Evolutionary conservation across 2,329 filamentous ascomycete species (phyloP), one percentile per base, ranked within the genome.

Genomic region (Cucurbitaria berberidis): DNA sequence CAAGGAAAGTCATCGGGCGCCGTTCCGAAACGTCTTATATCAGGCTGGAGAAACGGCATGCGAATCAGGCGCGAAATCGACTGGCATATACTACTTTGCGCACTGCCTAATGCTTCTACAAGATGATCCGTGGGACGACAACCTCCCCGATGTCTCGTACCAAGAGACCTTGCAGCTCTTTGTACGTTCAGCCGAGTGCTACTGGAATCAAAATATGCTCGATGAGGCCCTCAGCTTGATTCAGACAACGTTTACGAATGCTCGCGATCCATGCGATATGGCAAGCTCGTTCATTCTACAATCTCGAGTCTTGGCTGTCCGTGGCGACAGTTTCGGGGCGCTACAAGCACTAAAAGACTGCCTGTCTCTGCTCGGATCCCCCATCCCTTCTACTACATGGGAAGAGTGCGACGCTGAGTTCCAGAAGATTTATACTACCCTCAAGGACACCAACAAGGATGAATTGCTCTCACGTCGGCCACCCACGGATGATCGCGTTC

Each of bases 211-310:
- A 79, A 86, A 86, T 4, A 85, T 91, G 59, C 85, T 88, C 53
- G 78, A 82, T 1, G 83, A 88, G 46, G 89, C 91, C 19, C 83
- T 87, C 36, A 78, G 81, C 24, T 77, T 93, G n/a, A 82, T 96
- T 11, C 76, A 84, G 19, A 84, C 83, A 2, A 85, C 96, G 5
- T 90, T 95, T 63, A 73, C 77, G 27, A 84, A 89, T 63, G 90
- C 89, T 0, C 87, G 83, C 60, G 86, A 86, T 16, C 78, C 90
- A 0, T 83, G 90, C 5, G 92, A 96, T 73, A 95, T 91, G 76
- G 90, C 90, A 1, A 88, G 90, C 8, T 90, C 91, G 0, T 96
- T 89, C 78, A 88, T 96, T 35, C 79, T 97, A 30, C 87, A 91
- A 69, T 92, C 90, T 5, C 86, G 91, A 44, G 88, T 96, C 40